These are phyloP conservation scores for Paraglomus occultum DNA, from an alignment of 192 early-diverging fungal species.

Conservation along the genomic window DNA sequence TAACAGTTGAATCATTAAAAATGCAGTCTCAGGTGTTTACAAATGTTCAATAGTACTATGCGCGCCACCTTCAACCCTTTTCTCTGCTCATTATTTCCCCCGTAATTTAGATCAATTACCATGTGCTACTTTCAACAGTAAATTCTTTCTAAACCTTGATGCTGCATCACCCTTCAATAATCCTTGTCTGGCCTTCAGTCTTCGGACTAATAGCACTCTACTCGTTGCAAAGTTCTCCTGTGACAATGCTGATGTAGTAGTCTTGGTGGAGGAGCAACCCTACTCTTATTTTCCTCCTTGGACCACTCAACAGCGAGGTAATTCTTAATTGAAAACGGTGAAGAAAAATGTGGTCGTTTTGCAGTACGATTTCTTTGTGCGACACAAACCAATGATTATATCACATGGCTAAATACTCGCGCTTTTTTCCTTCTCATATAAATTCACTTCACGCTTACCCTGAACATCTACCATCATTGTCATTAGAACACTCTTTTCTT, in stretches of 20 bases:
- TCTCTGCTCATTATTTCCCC: no score
- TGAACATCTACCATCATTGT: no score
- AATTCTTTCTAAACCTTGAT: slow-evolving; percentile 27
- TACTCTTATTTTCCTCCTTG: slow-evolving; percentile 4
- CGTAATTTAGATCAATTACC: slow-evolving; percentile 9
- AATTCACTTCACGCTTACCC: no score
- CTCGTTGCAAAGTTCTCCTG: slow-evolving; percentile 30
- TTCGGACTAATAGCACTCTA: slow-evolving; percentile 28
- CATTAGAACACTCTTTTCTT: no score
- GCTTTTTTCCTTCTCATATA: no score
- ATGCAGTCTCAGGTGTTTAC: no score
- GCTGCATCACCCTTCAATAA: slow-evolving; percentile 24
- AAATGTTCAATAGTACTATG: no score
- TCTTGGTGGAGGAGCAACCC: slow-evolving; percentile 23
- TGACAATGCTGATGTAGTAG: slow-evolving; percentile 27
- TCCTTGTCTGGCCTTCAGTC: slow-evolving; percentile 30
- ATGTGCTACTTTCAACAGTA: slow-evolving; percentile 22
- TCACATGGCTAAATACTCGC: no score
- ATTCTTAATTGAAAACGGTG: slow-evolving; percentile 29
- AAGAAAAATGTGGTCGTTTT: slow-evolving; percentile 29
- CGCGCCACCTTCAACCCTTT: no score
- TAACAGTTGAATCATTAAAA: no score
- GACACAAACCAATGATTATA: no score
- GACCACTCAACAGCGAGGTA: slow-evolving; percentile 31
- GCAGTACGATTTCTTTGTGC: no score